A percentile compares a stretch with the other conserved stretches of the same genome.
Evolutionary conservation across 805 yeast species (phyloP).

Genomic region (Metschnikowia reukaufii): DNA sequence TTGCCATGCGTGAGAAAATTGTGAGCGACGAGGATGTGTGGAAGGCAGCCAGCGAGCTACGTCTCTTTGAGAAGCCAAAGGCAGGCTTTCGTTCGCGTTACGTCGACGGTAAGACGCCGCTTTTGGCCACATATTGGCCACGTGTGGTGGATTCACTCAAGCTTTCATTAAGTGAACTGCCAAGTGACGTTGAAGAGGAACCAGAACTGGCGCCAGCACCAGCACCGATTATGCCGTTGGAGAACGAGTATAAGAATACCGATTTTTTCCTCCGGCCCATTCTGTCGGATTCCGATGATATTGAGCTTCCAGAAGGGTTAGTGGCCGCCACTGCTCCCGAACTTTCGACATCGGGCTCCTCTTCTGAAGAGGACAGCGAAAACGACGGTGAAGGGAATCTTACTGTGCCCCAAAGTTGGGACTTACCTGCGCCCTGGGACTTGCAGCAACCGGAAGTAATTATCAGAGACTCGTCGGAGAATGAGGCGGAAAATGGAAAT

Average conservation of each 20-base stretch:
- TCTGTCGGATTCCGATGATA: not conserved
- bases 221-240: not conserved
- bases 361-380: too few relatives aligned
- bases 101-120: constrained; percentile 14
- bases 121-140: constrained; percentile 14
- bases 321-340: not conserved
- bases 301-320: constrained; percentile 2
- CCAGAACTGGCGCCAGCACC: not conserved
- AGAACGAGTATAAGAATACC: not conserved
- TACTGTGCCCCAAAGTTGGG: not conserved
- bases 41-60: constrained; percentile 11
- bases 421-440: constrained; percentile 6
- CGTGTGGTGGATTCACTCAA: constrained; percentile 5
- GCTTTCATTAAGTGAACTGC: not conserved
- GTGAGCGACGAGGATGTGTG: constrained; percentile 16
- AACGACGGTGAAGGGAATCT: not conserved
- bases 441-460: not conserved
- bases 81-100: constrained; percentile 13
- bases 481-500: not conserved
- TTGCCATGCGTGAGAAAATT: not conserved
- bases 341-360: not conserved
- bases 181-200: not conserved
- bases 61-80: constrained; percentile 17
- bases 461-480: not conserved
- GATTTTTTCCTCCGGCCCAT: constrained; percentile 5